Evolutionary conservation across 768 basidiomycete species (phyloP).

Genomic region (Butyriboletus loyo): DNA sequence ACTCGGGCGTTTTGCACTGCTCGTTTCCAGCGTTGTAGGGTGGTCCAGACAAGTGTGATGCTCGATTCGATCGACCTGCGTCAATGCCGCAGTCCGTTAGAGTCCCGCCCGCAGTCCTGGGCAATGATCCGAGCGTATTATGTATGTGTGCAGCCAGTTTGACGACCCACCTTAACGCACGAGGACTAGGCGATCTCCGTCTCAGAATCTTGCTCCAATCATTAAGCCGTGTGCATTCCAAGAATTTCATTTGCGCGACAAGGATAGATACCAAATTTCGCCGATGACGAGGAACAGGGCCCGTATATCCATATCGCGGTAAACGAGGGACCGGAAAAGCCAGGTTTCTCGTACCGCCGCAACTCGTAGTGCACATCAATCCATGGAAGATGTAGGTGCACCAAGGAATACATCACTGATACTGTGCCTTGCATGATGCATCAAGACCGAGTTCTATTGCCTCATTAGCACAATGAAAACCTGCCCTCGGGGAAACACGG

Average conservation of each 20-base stretch:
- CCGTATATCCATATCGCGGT: constrained; percentile 18
- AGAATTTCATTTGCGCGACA: constrained; percentile 6
- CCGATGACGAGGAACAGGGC: constrained; percentile 3
- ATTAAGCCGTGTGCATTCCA: constrained; percentile 9
- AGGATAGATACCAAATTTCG: constrained; percentile 6
- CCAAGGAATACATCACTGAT: constrained; percentile 4
- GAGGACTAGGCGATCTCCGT: constrained; percentile 27
- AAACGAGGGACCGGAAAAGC: constrained; percentile 9
- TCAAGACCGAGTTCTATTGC: constrained; percentile 21
- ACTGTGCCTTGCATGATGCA: constrained; percentile 14
- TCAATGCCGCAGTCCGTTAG: background rate
- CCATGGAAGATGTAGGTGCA: constrained; percentile 15
- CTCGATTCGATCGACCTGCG: background rate
- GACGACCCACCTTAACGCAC: constrained; percentile 31
- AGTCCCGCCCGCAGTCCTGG: background rate
- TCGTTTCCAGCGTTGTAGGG: background rate
- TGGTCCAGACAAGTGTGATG: background rate
- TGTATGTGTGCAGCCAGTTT: constrained; percentile 12
- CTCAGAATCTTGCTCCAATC: constrained; percentile 9
- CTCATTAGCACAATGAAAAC: constrained; percentile 27
- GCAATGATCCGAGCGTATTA: constrained; percentile 10
- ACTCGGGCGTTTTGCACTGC: background rate
- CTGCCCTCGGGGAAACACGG: constrained; percentile 16
- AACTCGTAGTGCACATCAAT: constrained; percentile 8
- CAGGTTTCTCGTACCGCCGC: constrained; percentile 1